Conservation (phyloP, 2,329 filamentous ascomycete genomes). For the Fusarium fujikuroi region DNA sequence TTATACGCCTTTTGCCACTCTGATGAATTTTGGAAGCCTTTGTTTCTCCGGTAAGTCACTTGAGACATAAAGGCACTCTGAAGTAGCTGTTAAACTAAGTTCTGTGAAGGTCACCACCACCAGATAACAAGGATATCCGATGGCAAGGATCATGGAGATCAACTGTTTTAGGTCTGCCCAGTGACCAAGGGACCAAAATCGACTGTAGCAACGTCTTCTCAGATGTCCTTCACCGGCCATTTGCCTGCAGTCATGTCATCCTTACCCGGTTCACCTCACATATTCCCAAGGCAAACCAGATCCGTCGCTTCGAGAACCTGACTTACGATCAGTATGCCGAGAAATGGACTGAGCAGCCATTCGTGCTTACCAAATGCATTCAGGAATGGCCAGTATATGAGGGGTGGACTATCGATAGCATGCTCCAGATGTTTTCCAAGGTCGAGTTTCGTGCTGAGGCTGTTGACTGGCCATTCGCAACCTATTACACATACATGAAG, state of each 20-base stretch:
- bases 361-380: conserved; percentile 86
- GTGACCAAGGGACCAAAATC: conserved; percentile 64
- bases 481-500: conserved; percentile 84
- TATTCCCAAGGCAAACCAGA: conserved; percentile 80
- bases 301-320: conserved; percentile 75
- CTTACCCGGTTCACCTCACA: conserved; percentile 72
- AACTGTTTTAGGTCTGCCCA: conserved; percentile 72
- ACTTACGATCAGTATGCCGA: conserved; percentile 77
- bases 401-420: conserved; percentile 76
- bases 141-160: conserved; percentile 90
- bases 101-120: conserved; percentile 41
- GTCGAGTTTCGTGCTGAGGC: conserved; percentile 88
- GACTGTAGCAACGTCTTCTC: conserved; percentile 86
- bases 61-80: conserved; percentile 16
- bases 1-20: conserved; percentile 85
- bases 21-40: conserved; percentile 88
- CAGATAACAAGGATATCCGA: conserved; percentile 49
- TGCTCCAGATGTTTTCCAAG: conserved; percentile 72
- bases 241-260: conserved; percentile 83
- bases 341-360: conserved; percentile 82
- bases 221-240: conserved; percentile 89
- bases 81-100: conserved; percentile 30
- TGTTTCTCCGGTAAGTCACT: conserved; percentile 83
- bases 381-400: conserved; percentile 82
- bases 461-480: conserved; percentile 89